Base-by-base conservation (phyloP, 2,329 filamentous ascomycete species). In the Calonectria henricotiae region DNA sequence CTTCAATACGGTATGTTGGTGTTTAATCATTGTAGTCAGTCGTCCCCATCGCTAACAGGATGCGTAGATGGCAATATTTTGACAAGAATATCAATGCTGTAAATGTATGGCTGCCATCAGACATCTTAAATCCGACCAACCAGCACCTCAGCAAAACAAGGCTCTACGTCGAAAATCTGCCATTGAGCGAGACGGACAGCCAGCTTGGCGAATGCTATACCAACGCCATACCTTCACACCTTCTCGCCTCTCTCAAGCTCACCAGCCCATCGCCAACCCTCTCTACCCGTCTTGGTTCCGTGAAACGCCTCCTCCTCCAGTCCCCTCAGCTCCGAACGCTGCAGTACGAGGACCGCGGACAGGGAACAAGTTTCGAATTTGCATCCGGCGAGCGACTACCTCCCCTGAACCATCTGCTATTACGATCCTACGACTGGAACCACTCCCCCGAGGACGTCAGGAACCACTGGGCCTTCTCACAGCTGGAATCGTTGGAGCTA, bases 361-460 rank as follows among this genome's bases (percentile, higher is more conserved):
- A 86, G 65, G 85, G 85, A 4, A 85, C 83, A 15, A 82, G 79
- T 51, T 87, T 88, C 72, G 70, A 69, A 2, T 87, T 88, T 37
- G 44, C 64, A 0, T 70, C 70, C 0, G 77, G 75, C 20, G 85
- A 88, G 65, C 79, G 83, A 12, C 75, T 88, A 27, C 86, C 86
- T 1, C 76, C 85, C 0, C 74, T 88, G 5, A 74, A 73, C 23
- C 81, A 85, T 8, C 77, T 88, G 4, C 77, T 75, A 1, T 76
- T 88, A 43, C 82, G 81, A 60, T 86, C 84, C 1, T 88, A 88
- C 71, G 83, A 87, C 77, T 88, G 86, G 86, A 78, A 81, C 11
- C 86, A 88, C 71, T 77, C 77, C 1, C 58, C 73, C 0, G 77
- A 80, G 3, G 82, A 82, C 4, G 85, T 86, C 5, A 72, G 67